Base-by-base conservation (phyloP, 2,329 filamentous ascomycete genomes). In the Alternaria postmessia region DNA sequence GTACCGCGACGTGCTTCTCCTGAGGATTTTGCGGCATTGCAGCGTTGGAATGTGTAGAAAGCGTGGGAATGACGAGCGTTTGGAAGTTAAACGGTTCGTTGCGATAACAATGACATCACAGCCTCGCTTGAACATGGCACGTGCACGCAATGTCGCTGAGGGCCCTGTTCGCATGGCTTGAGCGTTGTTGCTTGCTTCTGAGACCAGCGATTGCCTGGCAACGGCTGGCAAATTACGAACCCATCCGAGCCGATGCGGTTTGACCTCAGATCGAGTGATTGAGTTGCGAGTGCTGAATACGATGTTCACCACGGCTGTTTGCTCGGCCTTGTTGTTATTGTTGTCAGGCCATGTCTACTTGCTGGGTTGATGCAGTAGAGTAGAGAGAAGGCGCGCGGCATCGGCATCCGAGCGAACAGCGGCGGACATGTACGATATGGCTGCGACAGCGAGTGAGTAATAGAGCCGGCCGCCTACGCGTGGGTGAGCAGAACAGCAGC, bases 171-270 rank as follows among this genome's bases (percentile, higher is more conserved):
- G 36, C 59, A 47, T 67, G 63, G 65, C 65, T 64, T 64, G 63
- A 63, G 61, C 60, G 59, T 16, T 43, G 59, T 48, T 62, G 51
- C 54, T 56, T 54, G 58, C 58, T 58, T 59, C 38, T 51, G 56
- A 62, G 46, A 54, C 56, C 54, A 59, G 57, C 52, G 54, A 43
- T 48, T 43, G 57, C 58, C 63, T 61, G 55, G 55, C 63, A 62
- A 66, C 63, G 63, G 61, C 61, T 66, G 61, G 63, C 63, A 66
- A 61, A 64, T 66, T 62, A 47, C 51, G 61, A 49, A 62, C 51
- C 9, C 20, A 41, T 59, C 43, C 51, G 61, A 49, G 59, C 48
- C 14, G 48, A 48, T 53, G 55, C 26, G 54, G 56, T 59, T 36
- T 62, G 56, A 54, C 43, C 32, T 51, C 41, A 30, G 18, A 42